Evolutionary conservation across 495 filamentous ascomycete species (phyloP), one percentile per base, ranked within the genome.

Genomic region (Penicillium nucicola): DNA sequence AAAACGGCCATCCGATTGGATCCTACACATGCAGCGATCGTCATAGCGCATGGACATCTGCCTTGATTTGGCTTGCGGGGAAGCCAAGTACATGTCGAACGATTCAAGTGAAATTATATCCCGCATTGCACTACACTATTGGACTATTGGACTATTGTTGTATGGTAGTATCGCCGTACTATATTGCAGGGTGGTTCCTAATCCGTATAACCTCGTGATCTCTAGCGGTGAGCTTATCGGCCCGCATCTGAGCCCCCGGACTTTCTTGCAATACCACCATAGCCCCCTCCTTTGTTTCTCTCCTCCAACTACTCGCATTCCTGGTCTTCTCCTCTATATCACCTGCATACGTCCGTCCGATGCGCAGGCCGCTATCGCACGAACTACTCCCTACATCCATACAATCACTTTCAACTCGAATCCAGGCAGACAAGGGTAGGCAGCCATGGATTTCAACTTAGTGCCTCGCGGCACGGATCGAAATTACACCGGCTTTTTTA

Each of bases 401-500:
- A 31, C 49, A 55, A 45, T 13, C 23, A 19, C 11, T 18, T 14
- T 31, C 10, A 19, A 18, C 42, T 22, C 19, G 9, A n/a, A n/a
- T n/a, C n/a, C n/a, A n/a, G n/a, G n/a, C n/a, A n/a, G n/a, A n/a
- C n/a, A n/a, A n/a, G n/a, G 17, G 18, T 20, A 38, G 33, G 18
- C 45, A 58, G 48, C 45, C 28, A 75, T 75, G 71, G 71, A 75
- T 42, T 74, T 73, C 61, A 66, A 60, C 55, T 63, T 77, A 30
- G 66, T 72, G 7, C 71, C 72, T 51, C 62, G 72, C 10, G 67
- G 71, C 28, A 60, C 60, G 19, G 72, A 75, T 43, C 64, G 67
- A 22, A 77, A 77, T 31, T 77, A 77, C 51, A 77, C 72, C 1
- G 74, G 74, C 1, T 70, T 76, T 40, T 48, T 76, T 0, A 77